Evolutionary conservation across 2,329 filamentous ascomycete genomes (phyloP).

Genomic region (Alternaria sp.): DNA sequence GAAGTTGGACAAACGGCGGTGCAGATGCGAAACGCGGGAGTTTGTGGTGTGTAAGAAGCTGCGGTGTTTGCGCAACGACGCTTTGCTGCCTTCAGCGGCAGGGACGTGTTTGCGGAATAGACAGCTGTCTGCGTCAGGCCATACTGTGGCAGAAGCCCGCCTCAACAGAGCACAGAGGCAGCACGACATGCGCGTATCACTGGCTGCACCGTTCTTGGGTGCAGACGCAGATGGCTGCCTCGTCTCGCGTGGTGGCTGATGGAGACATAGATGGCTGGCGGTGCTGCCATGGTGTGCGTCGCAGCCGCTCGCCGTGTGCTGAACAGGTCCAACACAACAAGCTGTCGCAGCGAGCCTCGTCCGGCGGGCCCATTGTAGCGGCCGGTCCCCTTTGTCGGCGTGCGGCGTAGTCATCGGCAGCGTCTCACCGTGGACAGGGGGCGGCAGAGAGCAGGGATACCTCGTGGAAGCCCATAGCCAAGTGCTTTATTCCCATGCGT

Average conservation of each 20-base stretch:
- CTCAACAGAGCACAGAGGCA: conserved; percentile 18
- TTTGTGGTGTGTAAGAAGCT: conserved; percentile 23
- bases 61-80: conserved; percentile 19
- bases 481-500: conserved; percentile 40
- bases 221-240: conserved; percentile 23
- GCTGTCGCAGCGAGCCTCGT: neutral
- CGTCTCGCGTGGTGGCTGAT: conserved; percentile 20
- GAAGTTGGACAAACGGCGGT: conserved; percentile 41
- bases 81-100: conserved; percentile 21
- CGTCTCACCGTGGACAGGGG: conserved; percentile 22
- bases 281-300: neutral
- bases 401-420: conserved; percentile 23
- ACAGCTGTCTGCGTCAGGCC: conserved; percentile 14
- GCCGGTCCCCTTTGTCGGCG: conserved; percentile 14
- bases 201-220: conserved; percentile 22
- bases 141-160: conserved; percentile 4
- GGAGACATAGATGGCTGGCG: too few species aligned
- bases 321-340: too few species aligned
- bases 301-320: neutral
- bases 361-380: conserved; percentile 2
- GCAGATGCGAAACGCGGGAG: conserved; percentile 32
- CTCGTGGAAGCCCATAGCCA: conserved; percentile 45
- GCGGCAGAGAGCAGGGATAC: conserved; percentile 40
- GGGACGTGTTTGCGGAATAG: conserved; percentile 24
- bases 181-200: conserved; percentile 12